Conservation (phyloP, 257 asterid species). For the Solanum peruvianum region DNA sequence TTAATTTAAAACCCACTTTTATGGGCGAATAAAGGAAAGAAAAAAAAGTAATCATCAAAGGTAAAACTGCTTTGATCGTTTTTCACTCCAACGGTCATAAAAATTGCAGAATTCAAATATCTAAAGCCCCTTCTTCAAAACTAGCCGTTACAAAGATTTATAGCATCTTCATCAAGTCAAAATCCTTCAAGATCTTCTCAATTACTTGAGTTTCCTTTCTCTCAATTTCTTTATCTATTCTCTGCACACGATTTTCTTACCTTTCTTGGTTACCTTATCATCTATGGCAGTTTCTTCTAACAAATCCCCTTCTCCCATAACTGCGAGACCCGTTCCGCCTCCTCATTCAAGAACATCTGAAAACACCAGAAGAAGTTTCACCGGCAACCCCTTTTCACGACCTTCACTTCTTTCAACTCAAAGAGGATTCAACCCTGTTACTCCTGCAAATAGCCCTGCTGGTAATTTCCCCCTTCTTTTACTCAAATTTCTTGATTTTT, state of each 20-base stretch:
- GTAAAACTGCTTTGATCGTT: neutral
- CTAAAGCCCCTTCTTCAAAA: neutral
- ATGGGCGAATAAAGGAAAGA: no score
- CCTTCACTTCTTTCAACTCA: constrained; percentile 48
- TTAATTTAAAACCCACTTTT: no score
- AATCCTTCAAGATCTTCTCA: constrained; percentile 10
- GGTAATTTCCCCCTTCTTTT: constrained; percentile 18
- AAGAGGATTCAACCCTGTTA: constrained; percentile 37
- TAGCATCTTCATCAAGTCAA: constrained; percentile 17
- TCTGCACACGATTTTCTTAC: neutral
- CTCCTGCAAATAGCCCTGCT: constrained; percentile 84
- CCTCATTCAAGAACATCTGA: constrained; percentile 36
- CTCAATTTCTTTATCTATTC: neutral
- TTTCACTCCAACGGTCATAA: constrained; percentile 45
- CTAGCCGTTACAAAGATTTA: constrained; percentile 58
- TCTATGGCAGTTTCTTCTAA: constrained; percentile 54
- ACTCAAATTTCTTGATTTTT: constrained; percentile 1
- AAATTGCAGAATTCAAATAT: constrained; percentile 12
- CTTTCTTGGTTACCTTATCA: neutral
- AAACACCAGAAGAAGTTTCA: constrained; percentile 49
- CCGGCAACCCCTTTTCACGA: constrained; percentile 19
- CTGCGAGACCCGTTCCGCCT: constrained; percentile 22
- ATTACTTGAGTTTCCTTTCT: constrained; percentile 16
- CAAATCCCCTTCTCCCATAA: constrained; percentile 60
- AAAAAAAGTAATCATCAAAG: neutral